Evolutionary conservation across 2,329 filamentous ascomycete genomes (phyloP).

Genomic region (Colletotrichum incanum): DNA sequence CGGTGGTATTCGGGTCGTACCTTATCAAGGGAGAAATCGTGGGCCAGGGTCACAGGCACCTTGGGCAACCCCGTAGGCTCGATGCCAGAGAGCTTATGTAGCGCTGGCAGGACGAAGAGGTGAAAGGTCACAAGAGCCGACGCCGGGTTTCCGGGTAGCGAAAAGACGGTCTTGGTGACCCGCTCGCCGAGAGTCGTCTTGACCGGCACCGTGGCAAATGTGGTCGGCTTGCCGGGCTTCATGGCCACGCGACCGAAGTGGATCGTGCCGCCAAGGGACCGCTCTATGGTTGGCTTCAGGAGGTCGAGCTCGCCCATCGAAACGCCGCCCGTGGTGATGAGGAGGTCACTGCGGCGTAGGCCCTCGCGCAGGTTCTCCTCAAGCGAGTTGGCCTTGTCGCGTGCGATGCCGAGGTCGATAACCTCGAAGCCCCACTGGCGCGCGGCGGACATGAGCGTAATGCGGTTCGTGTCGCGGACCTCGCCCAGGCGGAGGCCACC

Average conservation of each 20-base stretch:
- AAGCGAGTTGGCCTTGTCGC: constrained; percentile 80
- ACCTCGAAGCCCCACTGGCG: constrained; percentile 82
- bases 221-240: constrained; percentile 99
- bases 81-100: constrained; percentile 84
- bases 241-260: constrained; percentile 97
- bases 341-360: constrained; percentile 81
- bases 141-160: constrained; percentile 93
- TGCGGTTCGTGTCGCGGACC: constrained; percentile 93
- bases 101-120: constrained; percentile 89
- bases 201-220: constrained; percentile 89
- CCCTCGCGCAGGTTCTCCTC: constrained; percentile 84
- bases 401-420: constrained; percentile 89
- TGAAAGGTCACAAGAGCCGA: constrained; percentile 94
- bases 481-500: constrained; percentile 81
- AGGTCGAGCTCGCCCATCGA: constrained; percentile 99
- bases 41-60: constrained; percentile 79
- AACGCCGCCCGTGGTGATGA: constrained; percentile 94
- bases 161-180: constrained; percentile 83
- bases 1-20: constrained; percentile 90
- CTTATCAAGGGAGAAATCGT: constrained; percentile 83
- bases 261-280: constrained; percentile 89
- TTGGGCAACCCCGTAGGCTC: constrained; percentile 78
- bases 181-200: constrained; percentile 73
- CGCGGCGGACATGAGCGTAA: constrained; percentile 86
- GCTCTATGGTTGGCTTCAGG: constrained; percentile 95